Evolutionary conservation across 371 early-diverging fungal genomes (phyloP), one percentile per base, ranked within the genome.

Genomic region (Lichtheimia ramosa): DNA sequence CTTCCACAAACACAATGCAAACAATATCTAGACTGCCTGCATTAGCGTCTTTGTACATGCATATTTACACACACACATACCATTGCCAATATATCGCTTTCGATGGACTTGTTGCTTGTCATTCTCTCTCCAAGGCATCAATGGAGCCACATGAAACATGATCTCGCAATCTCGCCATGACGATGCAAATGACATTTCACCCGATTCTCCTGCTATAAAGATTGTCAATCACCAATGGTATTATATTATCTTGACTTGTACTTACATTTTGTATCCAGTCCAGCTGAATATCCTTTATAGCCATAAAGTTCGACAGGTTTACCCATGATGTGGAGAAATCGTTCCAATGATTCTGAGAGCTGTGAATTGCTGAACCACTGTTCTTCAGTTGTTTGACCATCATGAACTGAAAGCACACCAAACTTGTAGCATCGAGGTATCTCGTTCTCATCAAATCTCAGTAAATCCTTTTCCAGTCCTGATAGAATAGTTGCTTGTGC

Each of bases 61-160:
- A 23, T 23, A 8, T 3, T 13, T 6, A 23, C 1, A 12, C 21
- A 48, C 39, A 13, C 56, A 43, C 63, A 39, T 78, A 79, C 78
- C 92, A 71, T 94, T 94, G 54, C 94, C 94, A 43, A 94, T 88
- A 64, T 92, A 91, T 15, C 92, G 77, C 67, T 94, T 94, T 14
- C 91, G 79, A 62, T 92, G 91, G 18, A 93, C 77, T 70, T 92
- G 93, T 49, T 93, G 92, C 23, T 69, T 69, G 66, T 93, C 93
- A 8, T 76, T 75, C 5, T 74, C 71, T 56, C 81, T 82, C 68
- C 65, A 83, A 2, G 95, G 95, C 53, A 95, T 79, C 16, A 91
- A 61, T 1, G 93, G 87, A 14, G 92, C 84, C 5, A 92, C 89
- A 64, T 95, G 95, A 66, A 89, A 95, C 90, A 93, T 92, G 62